phyloP scores from a whole-genome alignment of 2,329 filamentous ascomycete species.

The Corniculantispora saksenae region DNA sequence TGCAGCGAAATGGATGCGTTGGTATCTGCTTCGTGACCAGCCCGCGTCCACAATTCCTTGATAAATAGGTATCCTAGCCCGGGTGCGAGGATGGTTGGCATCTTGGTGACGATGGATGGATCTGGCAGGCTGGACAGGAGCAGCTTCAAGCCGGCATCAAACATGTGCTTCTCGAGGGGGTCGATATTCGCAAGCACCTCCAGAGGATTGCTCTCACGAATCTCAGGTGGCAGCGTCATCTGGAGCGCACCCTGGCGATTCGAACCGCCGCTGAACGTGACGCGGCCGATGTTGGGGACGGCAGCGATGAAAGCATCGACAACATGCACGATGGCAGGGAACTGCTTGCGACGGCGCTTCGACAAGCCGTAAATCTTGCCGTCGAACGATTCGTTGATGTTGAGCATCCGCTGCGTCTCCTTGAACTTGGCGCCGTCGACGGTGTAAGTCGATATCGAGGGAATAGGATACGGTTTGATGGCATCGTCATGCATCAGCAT shows the following conservation, averaged over 20 bases:
- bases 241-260: conserved; percentile 83
- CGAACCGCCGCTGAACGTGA: conserved; percentile 84
- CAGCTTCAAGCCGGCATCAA: conserved; percentile 39
- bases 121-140: conserved; percentile 46
- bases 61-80: conserved; percentile 48
- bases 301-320: conserved; percentile 72
- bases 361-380: conserved; percentile 76
- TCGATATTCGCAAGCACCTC: conserved; percentile 34
- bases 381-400: conserved; percentile 49
- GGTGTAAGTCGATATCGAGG: conserved; percentile 77
- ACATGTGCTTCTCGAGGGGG: conserved; percentile 29
- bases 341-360: conserved; percentile 74
- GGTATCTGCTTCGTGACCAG: conserved; percentile 49
- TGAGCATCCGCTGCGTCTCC: conserved; percentile 52
- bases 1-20: conserved; percentile 73
- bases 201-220: conserved; percentile 68
- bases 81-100: conserved; percentile 45
- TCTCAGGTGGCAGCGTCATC: conserved; percentile 60
- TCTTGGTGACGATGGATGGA: conserved; percentile 34
- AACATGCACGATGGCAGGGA: conserved; percentile 79
- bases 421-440: conserved; percentile 63
- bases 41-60: conserved; percentile 52
- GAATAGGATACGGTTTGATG: conserved; percentile 78
- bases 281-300: conserved; percentile 69
- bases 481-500: conserved; percentile 78